Base-by-base conservation (phyloP, 2,329 filamentous ascomycete genomes). In the Decorospora gaudefroyi region DNA sequence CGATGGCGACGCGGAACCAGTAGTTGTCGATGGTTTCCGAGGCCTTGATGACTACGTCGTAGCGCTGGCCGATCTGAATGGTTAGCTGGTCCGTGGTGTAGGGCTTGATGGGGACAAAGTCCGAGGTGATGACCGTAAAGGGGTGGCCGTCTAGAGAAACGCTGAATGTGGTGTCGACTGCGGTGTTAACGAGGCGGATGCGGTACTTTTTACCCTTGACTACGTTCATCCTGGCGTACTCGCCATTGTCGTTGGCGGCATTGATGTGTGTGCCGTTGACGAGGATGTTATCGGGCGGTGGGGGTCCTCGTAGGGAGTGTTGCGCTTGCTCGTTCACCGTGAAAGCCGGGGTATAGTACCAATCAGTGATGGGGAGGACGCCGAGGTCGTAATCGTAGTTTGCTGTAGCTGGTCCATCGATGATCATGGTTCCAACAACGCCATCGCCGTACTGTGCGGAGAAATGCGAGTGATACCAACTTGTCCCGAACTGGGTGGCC, bases 321-420 rank as follows among this genome's bases (percentile, higher is more conserved):
- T 52, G 61, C 4, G 57, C 65, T 23, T 50, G 65, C 51, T 56
- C 67, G 33, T 57, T 61, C 49, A 59, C 60, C 47, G 38, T 64
- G 56, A 65, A 62, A 26, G 46, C 67, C 49, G 53, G 64, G 45
- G 58, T 47, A 32, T 68, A 79, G 61, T 84, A 84, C 83, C 83
- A 88, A 57, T 88, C 85, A 11, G 75, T 78, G 4, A 86, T 60
- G 17, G 83, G 73, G 1, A 86, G 55, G 8, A 76, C 68, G 3
- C 85, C 84, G 0, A 86, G 71, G 56, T 88, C 85, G 34, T 78
- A 74, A 47, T 88, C 83, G 16, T 74, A 76, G 42, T 74, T 72
- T 12, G 64, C 65, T 11, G 65, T 68, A 11, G 72, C 68, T 11
- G 74, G 74, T 4, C 73, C 74, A 38, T 75, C 69, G 29, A 69